These are phyloP conservation scores for Medicago truncatula DNA, from an alignment of 306 rosid genomes.

Conservation along the genomic window DNA sequence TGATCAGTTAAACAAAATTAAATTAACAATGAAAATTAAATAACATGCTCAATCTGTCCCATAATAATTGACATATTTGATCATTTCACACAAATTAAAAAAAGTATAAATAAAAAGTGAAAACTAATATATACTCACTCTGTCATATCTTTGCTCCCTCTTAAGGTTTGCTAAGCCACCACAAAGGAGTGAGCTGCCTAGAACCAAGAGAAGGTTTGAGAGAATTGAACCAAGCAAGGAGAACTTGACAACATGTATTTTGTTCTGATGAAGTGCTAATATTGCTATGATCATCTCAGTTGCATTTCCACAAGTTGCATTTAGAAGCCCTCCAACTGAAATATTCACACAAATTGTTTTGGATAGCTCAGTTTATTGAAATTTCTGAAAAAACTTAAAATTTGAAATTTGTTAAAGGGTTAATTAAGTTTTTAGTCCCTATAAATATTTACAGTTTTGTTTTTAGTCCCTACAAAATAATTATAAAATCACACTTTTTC, in stretches of 20 bases:
- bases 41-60: too few species aligned
- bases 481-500: too few species aligned
- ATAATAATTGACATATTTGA: too few species aligned
- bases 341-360: background rate
- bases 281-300: slow-evolving; percentile 90
- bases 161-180: slow-evolving; percentile 79
- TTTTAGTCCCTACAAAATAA: too few species aligned
- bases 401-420: too few species aligned
- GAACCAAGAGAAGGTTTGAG: slow-evolving; percentile 91
- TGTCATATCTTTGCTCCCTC: slow-evolving; percentile 75
- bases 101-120: background rate
- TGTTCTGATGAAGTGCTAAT: slow-evolving; percentile 66
- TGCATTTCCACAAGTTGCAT: slow-evolving; percentile 99
- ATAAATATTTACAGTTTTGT: too few species aligned
- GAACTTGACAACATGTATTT: slow-evolving; percentile 80
- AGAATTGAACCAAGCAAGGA: slow-evolving; percentile 91
- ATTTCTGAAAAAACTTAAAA: too few species aligned
- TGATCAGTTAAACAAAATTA: background rate
- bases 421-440: too few species aligned
- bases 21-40: too few species aligned
- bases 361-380: background rate
- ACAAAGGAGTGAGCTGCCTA: slow-evolving; percentile 87
- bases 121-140: slow-evolving; percentile 40
- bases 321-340: slow-evolving; percentile 92
- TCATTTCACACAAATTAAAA: too few species aligned